Percentiles rank a stretch among this genome's conserved stretches.
phyloP scores from a whole-genome alignment of 2,329 filamentous ascomycete species.

The Verticillium tricorpus region DNA sequence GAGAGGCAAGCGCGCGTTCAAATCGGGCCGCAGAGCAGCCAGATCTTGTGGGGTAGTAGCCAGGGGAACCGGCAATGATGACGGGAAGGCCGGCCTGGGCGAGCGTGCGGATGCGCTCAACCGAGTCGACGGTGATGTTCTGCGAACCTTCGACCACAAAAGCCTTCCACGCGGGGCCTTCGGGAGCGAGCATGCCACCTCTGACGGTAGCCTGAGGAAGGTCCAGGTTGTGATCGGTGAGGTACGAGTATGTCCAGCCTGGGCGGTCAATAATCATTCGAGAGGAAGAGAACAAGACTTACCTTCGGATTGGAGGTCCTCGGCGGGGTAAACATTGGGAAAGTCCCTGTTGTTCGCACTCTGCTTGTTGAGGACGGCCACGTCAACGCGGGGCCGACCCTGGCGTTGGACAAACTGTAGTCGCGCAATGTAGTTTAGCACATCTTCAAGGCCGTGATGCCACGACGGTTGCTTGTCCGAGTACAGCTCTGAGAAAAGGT shows the following conservation, averaged over 20 bases:
- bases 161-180: slow-evolving; percentile 35
- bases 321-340: neutral
- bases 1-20: neutral
- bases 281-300: neutral
- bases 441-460: slow-evolving; percentile 20
- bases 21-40: neutral
- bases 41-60: neutral
- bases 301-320: neutral
- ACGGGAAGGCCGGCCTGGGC: slow-evolving; percentile 35
- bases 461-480: slow-evolving; percentile 34
- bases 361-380: slow-evolving; percentile 5
- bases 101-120: slow-evolving; percentile 25
- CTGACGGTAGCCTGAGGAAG: slow-evolving; percentile 30
- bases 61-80: slow-evolving; percentile 23
- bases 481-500: slow-evolving; percentile 35
- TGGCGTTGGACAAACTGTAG: slow-evolving; percentile 30
- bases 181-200: slow-evolving; percentile 30
- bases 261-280: neutral
- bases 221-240: slow-evolving; percentile 37
- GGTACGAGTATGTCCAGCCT: slow-evolving; percentile 39
- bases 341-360: neutral
- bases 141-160: slow-evolving; percentile 32
- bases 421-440: slow-evolving; percentile 30
- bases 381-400: slow-evolving; percentile 23
- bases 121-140: slow-evolving; percentile 28